phyloP scores from a whole-genome alignment of 352 stramenopile genomes.

The Phytopythium kandeliae region DNA sequence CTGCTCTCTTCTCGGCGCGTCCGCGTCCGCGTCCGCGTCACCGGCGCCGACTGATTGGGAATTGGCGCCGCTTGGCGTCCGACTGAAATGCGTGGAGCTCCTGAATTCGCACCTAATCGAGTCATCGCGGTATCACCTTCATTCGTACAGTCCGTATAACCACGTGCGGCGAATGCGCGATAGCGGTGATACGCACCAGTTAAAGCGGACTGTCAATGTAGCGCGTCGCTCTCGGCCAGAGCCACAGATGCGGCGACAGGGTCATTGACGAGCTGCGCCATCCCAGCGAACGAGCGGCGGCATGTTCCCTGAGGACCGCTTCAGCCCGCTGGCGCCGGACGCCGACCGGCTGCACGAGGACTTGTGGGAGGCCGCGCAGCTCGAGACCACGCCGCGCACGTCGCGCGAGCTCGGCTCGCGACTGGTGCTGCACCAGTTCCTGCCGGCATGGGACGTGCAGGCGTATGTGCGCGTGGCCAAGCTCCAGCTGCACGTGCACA shows the following conservation, averaged over 20 bases:
- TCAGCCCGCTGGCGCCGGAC: slow-evolving; percentile 70
- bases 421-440: slow-evolving; percentile 80
- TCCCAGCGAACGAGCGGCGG: too few species aligned
- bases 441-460: slow-evolving; percentile 80
- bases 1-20: neutral
- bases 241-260: too few species aligned
- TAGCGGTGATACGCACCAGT: too few species aligned
- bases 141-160: neutral
- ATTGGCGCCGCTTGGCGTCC: neutral
- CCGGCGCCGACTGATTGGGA: too few species aligned
- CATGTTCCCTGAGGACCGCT: slow-evolving; percentile 81
- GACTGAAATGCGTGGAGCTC: slow-evolving; percentile 7
- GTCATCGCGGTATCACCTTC: neutral
- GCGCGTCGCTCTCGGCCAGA: too few species aligned
- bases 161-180: neutral
- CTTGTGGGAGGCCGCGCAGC: slow-evolving; percentile 35
- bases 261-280: too few species aligned
- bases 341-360: slow-evolving; percentile 67
- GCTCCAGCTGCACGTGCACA: slow-evolving; percentile 77
- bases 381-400: slow-evolving; percentile 59
- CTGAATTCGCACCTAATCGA: slow-evolving; percentile 1
- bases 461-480: slow-evolving; percentile 77
- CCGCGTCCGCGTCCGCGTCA: too few species aligned
- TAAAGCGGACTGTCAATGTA: too few species aligned
- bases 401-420: slow-evolving; percentile 61